Evolutionary conservation across 2,329 filamentous ascomycete species (phyloP), one percentile per base, ranked within the genome.

Genomic region (Xylariaceae sp.): DNA sequence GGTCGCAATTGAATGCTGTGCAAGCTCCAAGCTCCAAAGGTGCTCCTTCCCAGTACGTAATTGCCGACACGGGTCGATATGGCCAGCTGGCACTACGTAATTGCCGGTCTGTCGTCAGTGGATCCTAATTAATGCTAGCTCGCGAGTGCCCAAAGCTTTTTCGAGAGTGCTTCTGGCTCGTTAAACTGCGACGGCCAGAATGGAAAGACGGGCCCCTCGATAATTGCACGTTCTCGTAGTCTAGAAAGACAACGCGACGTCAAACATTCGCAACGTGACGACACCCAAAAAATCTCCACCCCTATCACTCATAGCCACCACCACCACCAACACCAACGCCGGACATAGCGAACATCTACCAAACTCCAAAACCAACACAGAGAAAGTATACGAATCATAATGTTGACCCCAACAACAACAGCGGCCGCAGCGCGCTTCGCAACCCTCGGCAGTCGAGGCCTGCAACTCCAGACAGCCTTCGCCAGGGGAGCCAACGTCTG

Each of bases 391-490:
- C 34, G 15, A 44, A 17, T 6, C 55, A 66, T 47, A 37, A 71
- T 71, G 70, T 62, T 71, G 62, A 65, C 66, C 61, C 54, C 63
- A 35, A 62, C 68, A 30, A 67, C 68, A 57, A 62, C 68, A 62
- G 63, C 68, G 39, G 63, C 64, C 57, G 61, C 68, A 48, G 63
- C 67, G 57, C 71, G 70, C 61, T 58, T 70, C 53, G 67, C 68
- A 64, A 61, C 62, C 23, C 60, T 72, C 11, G 65, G 65, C 63
- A 63, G 66, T 52, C 69, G 70, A 18, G 62, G 66, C 52, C 65
- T 72, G 15, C 69, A 72, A 51, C 65, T 72, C 44, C 70, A 67
- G 58, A 61, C 64, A 17, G 62, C 66, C 37, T 62, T 69, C 53
- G 45, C 63, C 47, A 66, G 67, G 63, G 69, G 69, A 51, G 63